Evolutionary conservation across 441 rosid species (phyloP).

Genomic region (Adansonia grandidieri): DNA sequence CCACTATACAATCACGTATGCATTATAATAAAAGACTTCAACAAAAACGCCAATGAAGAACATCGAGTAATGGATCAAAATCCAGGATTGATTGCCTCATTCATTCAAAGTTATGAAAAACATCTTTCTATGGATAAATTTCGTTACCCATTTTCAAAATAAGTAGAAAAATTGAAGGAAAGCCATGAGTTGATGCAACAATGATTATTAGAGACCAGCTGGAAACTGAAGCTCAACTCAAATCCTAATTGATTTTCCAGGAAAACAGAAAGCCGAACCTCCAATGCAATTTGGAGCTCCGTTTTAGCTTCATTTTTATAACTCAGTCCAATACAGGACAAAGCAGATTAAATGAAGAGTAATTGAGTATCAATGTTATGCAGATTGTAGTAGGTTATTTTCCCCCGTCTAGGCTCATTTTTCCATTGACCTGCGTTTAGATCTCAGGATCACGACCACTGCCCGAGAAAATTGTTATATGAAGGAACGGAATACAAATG

Average conservation of each 20-base stretch:
- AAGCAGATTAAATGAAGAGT: too few relatives aligned
- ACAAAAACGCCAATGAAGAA: background rate
- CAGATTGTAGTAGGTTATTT: too few relatives aligned
- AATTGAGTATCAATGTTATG: background rate
- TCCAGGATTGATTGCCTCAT: background rate
- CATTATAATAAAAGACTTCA: background rate
- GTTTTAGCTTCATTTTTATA: background rate
- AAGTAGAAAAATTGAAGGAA: slow-evolving; percentile 37
- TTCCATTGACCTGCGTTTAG: too few relatives aligned
- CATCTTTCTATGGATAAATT: background rate
- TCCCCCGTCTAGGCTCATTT: background rate
- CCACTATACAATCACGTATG: background rate
- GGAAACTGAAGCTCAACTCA: background rate
- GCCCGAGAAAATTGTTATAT: background rate
- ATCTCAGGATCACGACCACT: background rate
- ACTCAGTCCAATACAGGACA: too few relatives aligned
- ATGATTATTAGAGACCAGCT: background rate
- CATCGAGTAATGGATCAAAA: too few relatives aligned
- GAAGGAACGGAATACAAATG: slow-evolving; percentile 27
- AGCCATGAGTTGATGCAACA: slow-evolving; percentile 42
- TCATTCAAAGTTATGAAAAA: slow-evolving; percentile 8
- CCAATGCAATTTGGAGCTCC: background rate
- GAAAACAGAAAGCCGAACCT: background rate
- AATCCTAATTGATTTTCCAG: background rate
- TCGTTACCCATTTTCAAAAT: background rate